These are phyloP conservation scores for Clathrospora elynae DNA, from an alignment of 2,329 filamentous ascomycete genomes.

Conservation along the genomic window DNA sequence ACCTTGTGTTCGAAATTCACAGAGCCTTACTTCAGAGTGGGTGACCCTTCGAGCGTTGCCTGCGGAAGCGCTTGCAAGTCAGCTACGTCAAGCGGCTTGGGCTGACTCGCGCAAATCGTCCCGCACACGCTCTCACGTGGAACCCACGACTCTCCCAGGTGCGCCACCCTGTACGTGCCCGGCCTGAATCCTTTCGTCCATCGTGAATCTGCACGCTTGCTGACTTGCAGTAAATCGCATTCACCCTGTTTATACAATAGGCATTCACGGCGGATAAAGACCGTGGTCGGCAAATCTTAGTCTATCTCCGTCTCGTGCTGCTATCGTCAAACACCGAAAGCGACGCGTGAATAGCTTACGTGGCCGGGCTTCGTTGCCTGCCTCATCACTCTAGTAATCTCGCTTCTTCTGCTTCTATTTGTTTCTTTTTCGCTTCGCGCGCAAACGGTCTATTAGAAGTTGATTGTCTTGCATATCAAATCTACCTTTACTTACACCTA, in stretches of 20 bases:
- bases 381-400: slow-evolving; percentile 18
- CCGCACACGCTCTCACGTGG: slow-evolving; percentile 18
- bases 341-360: slow-evolving; percentile 38
- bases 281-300: slow-evolving; percentile 2
- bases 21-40: background rate
- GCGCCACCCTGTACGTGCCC: slow-evolving; percentile 22
- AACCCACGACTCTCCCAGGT: background rate
- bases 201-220: slow-evolving; percentile 19
- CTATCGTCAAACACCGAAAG: slow-evolving; percentile 15
- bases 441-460: slow-evolving; percentile 1
- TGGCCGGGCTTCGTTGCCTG: slow-evolving; percentile 24
- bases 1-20: too few species aligned
- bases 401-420: slow-evolving; percentile 7
- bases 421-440: slow-evolving; percentile 11
- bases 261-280: slow-evolving; percentile 10
- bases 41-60: slow-evolving; percentile 6
- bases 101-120: slow-evolving; percentile 16
- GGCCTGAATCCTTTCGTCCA: slow-evolving; percentile 16
- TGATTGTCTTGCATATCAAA: slow-evolving; percentile 1
- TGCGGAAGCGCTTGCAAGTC: slow-evolving; percentile 9
- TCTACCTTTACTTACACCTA: background rate
- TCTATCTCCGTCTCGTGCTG: slow-evolving; percentile 13
- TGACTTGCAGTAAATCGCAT: slow-evolving; percentile 22
- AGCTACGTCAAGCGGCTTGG: slow-evolving; percentile 20
- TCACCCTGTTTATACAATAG: slow-evolving; percentile 12